Evolutionary conservation across 805 yeast species (phyloP).

Genomic region (Pichia scutulata): DNA sequence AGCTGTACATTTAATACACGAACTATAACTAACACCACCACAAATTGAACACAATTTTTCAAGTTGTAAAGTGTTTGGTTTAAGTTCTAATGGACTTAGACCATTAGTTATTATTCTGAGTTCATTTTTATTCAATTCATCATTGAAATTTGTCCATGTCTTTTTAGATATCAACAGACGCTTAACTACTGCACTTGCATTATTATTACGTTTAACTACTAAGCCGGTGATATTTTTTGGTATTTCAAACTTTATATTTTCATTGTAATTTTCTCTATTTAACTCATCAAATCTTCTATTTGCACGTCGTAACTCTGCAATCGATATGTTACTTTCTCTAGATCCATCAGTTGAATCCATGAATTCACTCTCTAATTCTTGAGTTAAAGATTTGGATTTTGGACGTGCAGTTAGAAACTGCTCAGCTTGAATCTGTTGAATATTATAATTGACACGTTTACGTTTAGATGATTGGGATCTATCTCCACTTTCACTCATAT

Average conservation of each 20-base stretch:
- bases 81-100: slow-evolving; percentile 23
- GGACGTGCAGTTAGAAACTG: slow-evolving; percentile 14
- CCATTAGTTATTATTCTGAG: slow-evolving; percentile 21
- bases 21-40: slow-evolving; percentile 35
- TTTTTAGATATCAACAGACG: slow-evolving; percentile 34
- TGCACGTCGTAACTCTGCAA: slow-evolving; percentile 29
- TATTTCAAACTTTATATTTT: slow-evolving; percentile 29
- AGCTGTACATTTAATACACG: slow-evolving; percentile 35
- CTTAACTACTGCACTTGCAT: slow-evolving; percentile 29
- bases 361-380: slow-evolving; percentile 12
- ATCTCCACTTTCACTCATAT: background rate
- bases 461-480: slow-evolving; percentile 15
- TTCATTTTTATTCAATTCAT: slow-evolving; percentile 34
- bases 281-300: slow-evolving; percentile 34
- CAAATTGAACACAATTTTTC: slow-evolving; percentile 40
- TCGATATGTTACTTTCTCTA: slow-evolving; percentile 8
- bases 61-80: slow-evolving; percentile 26
- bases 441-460: slow-evolving; percentile 29
- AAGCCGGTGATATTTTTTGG: slow-evolving; percentile 26
- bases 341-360: slow-evolving; percentile 7
- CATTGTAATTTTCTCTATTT: slow-evolving; percentile 38
- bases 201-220: slow-evolving; percentile 13
- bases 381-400: slow-evolving; percentile 10
- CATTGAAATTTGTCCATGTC: slow-evolving; percentile 33
- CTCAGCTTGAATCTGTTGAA: slow-evolving; percentile 26